Evolutionary conservation across 2,329 filamentous ascomycete species (phyloP).

Genomic region (Scedosporium boydii): DNA sequence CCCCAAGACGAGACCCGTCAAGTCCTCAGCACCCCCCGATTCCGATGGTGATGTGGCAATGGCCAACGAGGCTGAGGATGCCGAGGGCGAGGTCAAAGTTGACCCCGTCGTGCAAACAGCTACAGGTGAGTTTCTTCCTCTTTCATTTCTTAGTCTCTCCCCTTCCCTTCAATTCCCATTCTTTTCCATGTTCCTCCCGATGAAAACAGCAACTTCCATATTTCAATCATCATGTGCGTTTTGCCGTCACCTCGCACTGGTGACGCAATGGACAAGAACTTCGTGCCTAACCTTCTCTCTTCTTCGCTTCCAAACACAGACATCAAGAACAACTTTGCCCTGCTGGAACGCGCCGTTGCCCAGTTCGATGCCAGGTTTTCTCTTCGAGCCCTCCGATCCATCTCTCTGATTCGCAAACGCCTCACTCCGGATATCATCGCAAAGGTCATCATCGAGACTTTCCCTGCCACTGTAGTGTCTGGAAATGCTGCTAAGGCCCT

Average conservation of each 20-base stretch:
- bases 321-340: conserved; percentile 86
- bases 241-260: background rate
- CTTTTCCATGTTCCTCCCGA: background rate
- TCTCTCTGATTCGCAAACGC: conserved; percentile 90
- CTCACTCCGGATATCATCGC: conserved; percentile 73
- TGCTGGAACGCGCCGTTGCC: conserved; percentile 84
- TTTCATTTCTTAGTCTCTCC: background rate
- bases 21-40: conserved; percentile 51
- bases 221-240: background rate
- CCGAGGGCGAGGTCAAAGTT: conserved; percentile 42
- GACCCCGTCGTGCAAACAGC: conserved; percentile 37
- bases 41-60: conserved; percentile 63
- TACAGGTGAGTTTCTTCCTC: conserved; percentile 33
- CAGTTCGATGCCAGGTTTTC: conserved; percentile 95
- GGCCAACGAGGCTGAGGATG: conserved; percentile 45
- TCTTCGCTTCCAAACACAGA: conserved; percentile 42
- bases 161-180: background rate
- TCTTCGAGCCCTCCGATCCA: conserved; percentile 84
- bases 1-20: conserved; percentile 46
- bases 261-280: background rate
- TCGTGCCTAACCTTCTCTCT: conserved; percentile 12
- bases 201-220: background rate
- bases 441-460: conserved; percentile 73
- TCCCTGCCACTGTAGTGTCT: conserved; percentile 50
- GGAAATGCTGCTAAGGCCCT: conserved; percentile 60